phyloP scores from a whole-genome alignment of 1,139 yeast species.

The Yamadazyma taylorii region DNA sequence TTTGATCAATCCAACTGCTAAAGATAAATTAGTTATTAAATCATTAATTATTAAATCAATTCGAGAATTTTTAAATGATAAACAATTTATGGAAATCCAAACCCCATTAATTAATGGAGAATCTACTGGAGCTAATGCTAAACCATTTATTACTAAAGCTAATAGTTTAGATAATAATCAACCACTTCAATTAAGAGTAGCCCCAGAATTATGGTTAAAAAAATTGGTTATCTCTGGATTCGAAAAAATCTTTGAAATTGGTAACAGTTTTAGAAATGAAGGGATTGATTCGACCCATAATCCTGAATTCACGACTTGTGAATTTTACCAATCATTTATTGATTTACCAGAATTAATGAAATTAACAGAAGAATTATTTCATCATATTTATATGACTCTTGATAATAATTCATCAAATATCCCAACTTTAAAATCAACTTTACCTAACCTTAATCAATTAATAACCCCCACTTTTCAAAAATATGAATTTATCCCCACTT shows the following conservation, averaged over 20 bases:
- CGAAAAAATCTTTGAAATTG: constrained; percentile 84
- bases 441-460: constrained; percentile 20
- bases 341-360: constrained; percentile 81
- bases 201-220: constrained; percentile 94
- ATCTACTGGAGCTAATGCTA: constrained; percentile 88
- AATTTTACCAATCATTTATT: constrained; percentile 93
- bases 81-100: constrained; percentile 77
- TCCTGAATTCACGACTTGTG: constrained; percentile 98
- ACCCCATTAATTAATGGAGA: constrained; percentile 78
- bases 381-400: constrained; percentile 29
- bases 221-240: constrained; percentile 79
- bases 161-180: constrained; percentile 24
- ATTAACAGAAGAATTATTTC: constrained; percentile 61
- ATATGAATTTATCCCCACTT: constrained; percentile 61
- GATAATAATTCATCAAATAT: constrained; percentile 11
- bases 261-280: constrained; percentile 84
- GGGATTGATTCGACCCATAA: constrained; percentile 98
- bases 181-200: constrained; percentile 80
- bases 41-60: constrained; percentile 53
- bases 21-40: constrained; percentile 53
- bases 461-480: constrained; percentile 24
- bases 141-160: constrained; percentile 67
- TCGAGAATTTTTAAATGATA: constrained; percentile 53
- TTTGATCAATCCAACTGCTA: constrained; percentile 50
- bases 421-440: constrained; percentile 13